Percentiles rank a stretch among this genome's conserved stretches.
Conservation (phyloP, 2,329 filamentous ascomycete species). For the Helotiales sp. region DNA sequence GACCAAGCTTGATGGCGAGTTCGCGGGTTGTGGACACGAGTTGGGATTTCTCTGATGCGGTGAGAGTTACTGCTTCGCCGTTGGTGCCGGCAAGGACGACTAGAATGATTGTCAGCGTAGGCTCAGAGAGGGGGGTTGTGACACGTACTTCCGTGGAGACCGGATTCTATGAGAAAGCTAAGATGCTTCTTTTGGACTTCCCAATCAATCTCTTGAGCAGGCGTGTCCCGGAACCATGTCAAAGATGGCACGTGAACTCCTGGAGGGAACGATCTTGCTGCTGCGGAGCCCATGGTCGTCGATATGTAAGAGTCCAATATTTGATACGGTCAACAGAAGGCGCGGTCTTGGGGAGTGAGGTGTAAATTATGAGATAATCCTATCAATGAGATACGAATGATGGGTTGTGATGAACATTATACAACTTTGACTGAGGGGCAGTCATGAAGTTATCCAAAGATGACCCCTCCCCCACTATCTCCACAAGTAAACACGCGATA, state of each 20-base stretch:
- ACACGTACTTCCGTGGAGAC: slow-evolving; percentile 22
- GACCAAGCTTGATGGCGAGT: slow-evolving; percentile 30
- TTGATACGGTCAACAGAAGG: no score
- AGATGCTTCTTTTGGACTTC: slow-evolving; percentile 20
- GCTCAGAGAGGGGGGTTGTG: neutral
- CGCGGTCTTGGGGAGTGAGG: neutral
- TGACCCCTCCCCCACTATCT: neutral
- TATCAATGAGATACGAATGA: neutral
- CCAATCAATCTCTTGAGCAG: slow-evolving; percentile 23
- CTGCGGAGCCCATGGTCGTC: neutral
- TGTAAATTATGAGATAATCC: neutral
- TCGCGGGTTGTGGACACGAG: slow-evolving; percentile 41
- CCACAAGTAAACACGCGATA: neutral
- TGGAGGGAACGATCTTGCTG: slow-evolving; percentile 17
- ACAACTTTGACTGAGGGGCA: neutral
- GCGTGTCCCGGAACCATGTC: slow-evolving; percentile 19
- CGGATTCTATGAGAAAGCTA: slow-evolving; percentile 21
- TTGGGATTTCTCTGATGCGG: slow-evolving; percentile 39
- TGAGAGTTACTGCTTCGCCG: slow-evolving; percentile 45
- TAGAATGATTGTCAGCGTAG: neutral
- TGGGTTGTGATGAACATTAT: neutral
- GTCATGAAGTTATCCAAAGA: neutral
- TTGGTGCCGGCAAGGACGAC: slow-evolving; percentile 39
- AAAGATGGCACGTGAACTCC: slow-evolving; percentile 25
- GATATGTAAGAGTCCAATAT: no score